Conservation (phyloP, 1,139 yeast species). For the Blastobotrys raffinosifermentans region DNA sequence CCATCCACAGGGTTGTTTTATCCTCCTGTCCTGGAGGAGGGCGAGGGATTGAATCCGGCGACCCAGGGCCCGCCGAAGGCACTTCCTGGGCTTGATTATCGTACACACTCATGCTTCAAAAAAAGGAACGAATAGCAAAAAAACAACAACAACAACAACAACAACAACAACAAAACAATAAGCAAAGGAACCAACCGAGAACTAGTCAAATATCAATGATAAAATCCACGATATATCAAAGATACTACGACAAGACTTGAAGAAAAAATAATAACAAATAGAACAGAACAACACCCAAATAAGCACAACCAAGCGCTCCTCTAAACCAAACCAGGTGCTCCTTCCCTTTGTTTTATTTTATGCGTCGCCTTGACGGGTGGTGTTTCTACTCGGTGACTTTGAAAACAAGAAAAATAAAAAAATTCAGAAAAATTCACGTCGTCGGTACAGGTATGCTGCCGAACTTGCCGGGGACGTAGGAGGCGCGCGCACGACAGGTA, state of each 20-base stretch:
- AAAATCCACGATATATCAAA: background rate
- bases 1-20: slow-evolving; percentile 71
- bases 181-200: background rate
- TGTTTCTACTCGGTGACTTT: too few species aligned
- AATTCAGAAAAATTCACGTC: background rate
- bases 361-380: too few species aligned
- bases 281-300: background rate
- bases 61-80: too few species aligned
- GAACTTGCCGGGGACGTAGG: background rate
- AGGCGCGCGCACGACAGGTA: background rate
- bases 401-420: background rate
- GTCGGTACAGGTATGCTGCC: background rate
- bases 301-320: too few species aligned
- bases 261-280: background rate
- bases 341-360: too few species aligned
- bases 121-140: background rate
- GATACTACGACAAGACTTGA: background rate
- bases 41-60: background rate
- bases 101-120: too few species aligned
- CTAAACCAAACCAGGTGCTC: too few species aligned
- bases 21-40: background rate
- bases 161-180: background rate
- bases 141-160: background rate
- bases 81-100: too few species aligned
- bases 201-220: background rate